Evolutionary conservation across 108 stramenopile species (phyloP).

Genomic region (Nannochloropsis gaditana): DNA sequence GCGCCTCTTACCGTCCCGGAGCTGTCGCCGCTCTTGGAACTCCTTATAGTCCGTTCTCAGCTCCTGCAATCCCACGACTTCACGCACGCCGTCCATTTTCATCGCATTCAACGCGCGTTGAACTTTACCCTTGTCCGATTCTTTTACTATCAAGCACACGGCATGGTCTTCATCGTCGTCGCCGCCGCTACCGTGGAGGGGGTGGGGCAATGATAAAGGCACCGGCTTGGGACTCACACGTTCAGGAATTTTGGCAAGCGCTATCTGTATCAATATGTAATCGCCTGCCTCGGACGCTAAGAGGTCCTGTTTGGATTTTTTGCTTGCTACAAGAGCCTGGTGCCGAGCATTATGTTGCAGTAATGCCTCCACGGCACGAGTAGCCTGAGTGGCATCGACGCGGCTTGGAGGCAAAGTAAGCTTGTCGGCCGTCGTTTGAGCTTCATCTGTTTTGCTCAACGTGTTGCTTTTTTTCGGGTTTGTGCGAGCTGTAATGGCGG

Average conservation of each 20-base stretch:
- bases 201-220: slow-evolving; percentile 38
- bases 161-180: slow-evolving; percentile 44
- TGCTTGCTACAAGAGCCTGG: neutral
- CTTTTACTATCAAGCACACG: slow-evolving; percentile 87
- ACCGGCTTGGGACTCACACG: slow-evolving; percentile 34
- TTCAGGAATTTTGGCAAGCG: slow-evolving; percentile 37
- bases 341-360: slow-evolving; percentile 1
- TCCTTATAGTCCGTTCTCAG: slow-evolving; percentile 71
- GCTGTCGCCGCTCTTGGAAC: slow-evolving; percentile 68
- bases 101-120: slow-evolving; percentile 63
- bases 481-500: neutral
- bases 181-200: slow-evolving; percentile 20
- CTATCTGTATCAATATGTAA: slow-evolving; percentile 31
- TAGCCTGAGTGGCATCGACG: neutral
- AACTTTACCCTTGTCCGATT: slow-evolving; percentile 69
- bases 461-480: neutral
- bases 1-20: slow-evolving; percentile 31
- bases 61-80: slow-evolving; percentile 68
- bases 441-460: neutral
- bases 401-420: neutral
- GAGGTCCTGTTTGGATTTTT: neutral
- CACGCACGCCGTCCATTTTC: slow-evolving; percentile 70
- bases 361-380: neutral
- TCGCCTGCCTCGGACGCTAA: slow-evolving; percentile 28
- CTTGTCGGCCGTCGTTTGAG: neutral